A percentile compares a stretch with the other conserved stretches of the same genome.
Evolutionary conservation across 257 asterid genomes (phyloP).

Genomic region (Knoxia roxburghii): DNA sequence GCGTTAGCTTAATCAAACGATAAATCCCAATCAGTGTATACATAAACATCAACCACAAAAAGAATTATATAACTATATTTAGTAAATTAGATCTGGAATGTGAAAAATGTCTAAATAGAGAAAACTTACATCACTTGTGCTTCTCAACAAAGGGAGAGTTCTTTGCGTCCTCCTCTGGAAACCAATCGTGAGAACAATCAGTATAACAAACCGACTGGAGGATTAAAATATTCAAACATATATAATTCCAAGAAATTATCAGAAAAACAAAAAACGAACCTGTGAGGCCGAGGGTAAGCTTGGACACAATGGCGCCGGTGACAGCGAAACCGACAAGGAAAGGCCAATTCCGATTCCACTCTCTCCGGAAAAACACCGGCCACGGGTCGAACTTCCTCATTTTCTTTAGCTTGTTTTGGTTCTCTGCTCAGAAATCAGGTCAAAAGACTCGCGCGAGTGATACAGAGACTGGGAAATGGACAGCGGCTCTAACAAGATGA

Average conservation of each 20-base stretch:
- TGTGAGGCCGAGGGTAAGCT: constrained; percentile 29
- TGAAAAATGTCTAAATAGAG: background rate
- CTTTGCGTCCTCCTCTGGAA: constrained; percentile 36
- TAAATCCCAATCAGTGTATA: background rate
- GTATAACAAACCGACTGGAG: background rate
- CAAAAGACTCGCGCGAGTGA: background rate
- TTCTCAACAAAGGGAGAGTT: constrained; percentile 30
- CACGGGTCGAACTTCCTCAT: constrained; percentile 37
- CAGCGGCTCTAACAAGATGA: background rate
- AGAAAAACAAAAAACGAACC: constrained; percentile 7
- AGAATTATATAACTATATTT: no score
- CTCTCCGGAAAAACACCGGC: constrained; percentile 36
- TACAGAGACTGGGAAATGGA: background rate
- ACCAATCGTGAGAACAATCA: constrained; percentile 2
- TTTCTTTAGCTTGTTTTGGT: background rate
- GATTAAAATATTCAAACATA: background rate
- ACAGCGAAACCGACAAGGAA: constrained; percentile 38
- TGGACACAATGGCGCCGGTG: constrained; percentile 32
- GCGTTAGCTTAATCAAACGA: background rate
- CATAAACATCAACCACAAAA: no score
- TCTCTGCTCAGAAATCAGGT: background rate
- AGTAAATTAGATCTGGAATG: constrained; percentile 11
- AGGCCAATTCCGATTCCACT: constrained; percentile 32
- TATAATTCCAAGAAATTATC: background rate
- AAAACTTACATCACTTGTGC: constrained; percentile 20